These are phyloP conservation scores for Venturia effusa DNA, from an alignment of 2,329 filamentous ascomycete genomes.

Conservation along the genomic window DNA sequence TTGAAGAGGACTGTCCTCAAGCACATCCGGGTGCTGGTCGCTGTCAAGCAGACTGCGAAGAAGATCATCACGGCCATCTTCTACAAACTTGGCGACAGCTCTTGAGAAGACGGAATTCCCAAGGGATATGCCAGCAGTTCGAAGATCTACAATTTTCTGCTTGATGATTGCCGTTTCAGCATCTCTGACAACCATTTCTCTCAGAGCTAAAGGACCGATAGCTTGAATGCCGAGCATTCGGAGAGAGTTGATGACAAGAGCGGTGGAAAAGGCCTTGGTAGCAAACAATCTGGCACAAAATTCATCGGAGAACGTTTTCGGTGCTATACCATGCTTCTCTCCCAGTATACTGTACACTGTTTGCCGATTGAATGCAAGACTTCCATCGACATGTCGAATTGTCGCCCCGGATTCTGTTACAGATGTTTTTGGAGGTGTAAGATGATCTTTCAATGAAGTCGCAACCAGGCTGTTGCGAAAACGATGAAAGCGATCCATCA, in stretches of 20 bases:
- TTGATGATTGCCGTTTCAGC: slow-evolving; percentile 44
- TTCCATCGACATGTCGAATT: background rate
- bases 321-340: slow-evolving; percentile 30
- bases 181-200: slow-evolving; percentile 63
- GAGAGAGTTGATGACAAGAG: slow-evolving; percentile 60
- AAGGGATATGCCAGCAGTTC: slow-evolving; percentile 51
- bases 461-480: background rate
- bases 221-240: slow-evolving; percentile 57
- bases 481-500: background rate
- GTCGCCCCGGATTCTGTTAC: background rate
- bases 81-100: slow-evolving; percentile 54
- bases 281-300: slow-evolving; percentile 77
- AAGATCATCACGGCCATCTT: slow-evolving; percentile 41
- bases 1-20: slow-evolving; percentile 46
- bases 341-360: slow-evolving; percentile 26
- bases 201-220: slow-evolving; percentile 66
- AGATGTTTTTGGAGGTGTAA: background rate
- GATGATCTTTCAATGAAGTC: background rate
- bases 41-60: slow-evolving; percentile 43
- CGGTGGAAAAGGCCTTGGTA: slow-evolving; percentile 59
- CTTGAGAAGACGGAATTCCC: slow-evolving; percentile 53
- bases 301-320: slow-evolving; percentile 47
- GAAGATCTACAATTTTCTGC: slow-evolving; percentile 49
- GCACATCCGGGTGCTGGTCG: slow-evolving; percentile 54
- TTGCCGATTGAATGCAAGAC: background rate